Evolutionary conservation across 2,329 filamentous ascomycete species (phyloP).

Genomic region (Parastagonospora avenae): DNA sequence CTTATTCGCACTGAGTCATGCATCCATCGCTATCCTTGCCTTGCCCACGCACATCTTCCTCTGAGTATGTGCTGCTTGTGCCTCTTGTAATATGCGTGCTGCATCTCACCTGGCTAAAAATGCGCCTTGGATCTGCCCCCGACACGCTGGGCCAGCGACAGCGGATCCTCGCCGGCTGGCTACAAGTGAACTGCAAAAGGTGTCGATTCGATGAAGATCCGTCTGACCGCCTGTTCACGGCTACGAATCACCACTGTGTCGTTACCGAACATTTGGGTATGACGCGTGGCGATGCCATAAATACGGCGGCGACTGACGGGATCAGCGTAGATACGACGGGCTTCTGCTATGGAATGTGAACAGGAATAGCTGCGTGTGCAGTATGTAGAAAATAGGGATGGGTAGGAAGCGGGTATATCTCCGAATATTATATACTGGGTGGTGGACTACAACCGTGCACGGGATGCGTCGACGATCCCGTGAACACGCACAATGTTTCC

Average conservation of each 20-base stretch:
- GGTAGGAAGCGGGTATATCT: conserved; percentile 19
- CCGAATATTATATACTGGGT: conserved; percentile 28
- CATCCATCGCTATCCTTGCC: conserved; percentile 1
- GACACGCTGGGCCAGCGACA: conserved; percentile 10
- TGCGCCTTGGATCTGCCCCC: conserved; percentile 10
- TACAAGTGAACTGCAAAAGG: conserved; percentile 5
- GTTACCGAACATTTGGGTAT: conserved; percentile 9
- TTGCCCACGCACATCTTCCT: conserved; percentile 3
- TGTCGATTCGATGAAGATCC: conserved; percentile 2
- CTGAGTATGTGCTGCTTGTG: background rate
- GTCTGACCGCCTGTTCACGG: conserved; percentile 7
- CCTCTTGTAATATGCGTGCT: conserved; percentile 1
- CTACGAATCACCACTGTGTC: conserved; percentile 3
- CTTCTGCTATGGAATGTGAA: no score
- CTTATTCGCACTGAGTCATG: conserved; percentile 1
- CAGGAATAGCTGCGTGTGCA: background rate
- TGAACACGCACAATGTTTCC: background rate
- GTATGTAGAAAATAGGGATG: background rate
- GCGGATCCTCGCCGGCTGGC: background rate
- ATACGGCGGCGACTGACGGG: conserved; percentile 8
- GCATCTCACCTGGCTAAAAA: background rate
- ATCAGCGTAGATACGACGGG: background rate
- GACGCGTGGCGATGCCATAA: conserved; percentile 25
- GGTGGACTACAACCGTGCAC: conserved; percentile 1
- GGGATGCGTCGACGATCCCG: background rate